Base-by-base conservation (phyloP, 1,139 yeast genomes). In the Candida tropicalis region DNA sequence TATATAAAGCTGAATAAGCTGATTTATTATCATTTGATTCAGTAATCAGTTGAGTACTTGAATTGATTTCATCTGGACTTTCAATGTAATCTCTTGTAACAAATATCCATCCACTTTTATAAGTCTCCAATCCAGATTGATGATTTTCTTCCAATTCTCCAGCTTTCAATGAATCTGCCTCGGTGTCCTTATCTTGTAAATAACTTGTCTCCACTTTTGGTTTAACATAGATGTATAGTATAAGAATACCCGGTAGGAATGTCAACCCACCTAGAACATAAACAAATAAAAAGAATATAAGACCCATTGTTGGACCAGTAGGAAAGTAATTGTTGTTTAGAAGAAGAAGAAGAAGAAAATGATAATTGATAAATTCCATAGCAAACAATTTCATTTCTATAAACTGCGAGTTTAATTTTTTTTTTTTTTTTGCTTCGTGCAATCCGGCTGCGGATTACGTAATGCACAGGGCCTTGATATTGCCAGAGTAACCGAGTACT, bases 71-170 rank as follows among this genome's bases (percentile, higher is more conserved):
- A 44, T 71, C 69, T 23, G 68, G 53, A 34, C 77, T 63, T 48
- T 79, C 79, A 37, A 82, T 70, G 55, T 85, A 88, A 53, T 87
- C 93, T 47, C 82, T 82, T 0, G 97, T 87, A 8, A 90, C 89
- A 3, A 86, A 81, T 4, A 91, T 65, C 95, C 96, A 89, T 2
- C 96, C 97, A 10, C 81, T 66, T 57, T 79, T 82, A 53, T 72
- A 78, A 0, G 89, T 77, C 28, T 82, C 81, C 5, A 86, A 78
- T 2, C 95, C 95, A 2, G 79, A 63, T 22, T 74, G 73, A 35
- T 68, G 65, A 13, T 65, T 63, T 51, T 87, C 91, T 47, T 84
- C 84, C 7, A 84, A 53, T 47, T 79, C 81, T 0, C 87, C 87
- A 2, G 84, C 81, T 49, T 75, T 31, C 18, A 31, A 9, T 20